These are phyloP conservation scores for Pythium grandisporangium DNA, from an alignment of 352 stramenopile genomes.

Conservation along the genomic window DNA sequence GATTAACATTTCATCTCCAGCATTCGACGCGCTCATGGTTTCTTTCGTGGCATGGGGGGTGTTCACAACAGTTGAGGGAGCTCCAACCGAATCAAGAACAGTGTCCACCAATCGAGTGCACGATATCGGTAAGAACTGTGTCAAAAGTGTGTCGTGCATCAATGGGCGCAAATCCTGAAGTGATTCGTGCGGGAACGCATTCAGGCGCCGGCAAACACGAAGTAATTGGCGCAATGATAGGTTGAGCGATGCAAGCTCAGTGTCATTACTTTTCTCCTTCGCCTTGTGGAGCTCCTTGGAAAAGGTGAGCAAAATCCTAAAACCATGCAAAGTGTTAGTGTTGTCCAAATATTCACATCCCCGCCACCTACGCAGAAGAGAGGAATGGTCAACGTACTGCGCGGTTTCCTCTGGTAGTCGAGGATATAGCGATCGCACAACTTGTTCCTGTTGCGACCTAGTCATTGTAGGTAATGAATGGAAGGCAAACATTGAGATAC, in stretches of 20 bases:
- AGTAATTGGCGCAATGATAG: slow-evolving; percentile 63
- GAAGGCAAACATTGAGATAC: slow-evolving; percentile 74
- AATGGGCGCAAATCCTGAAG: slow-evolving; percentile 47
- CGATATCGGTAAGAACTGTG: slow-evolving; percentile 56
- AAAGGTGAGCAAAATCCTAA: slow-evolving; percentile 46
- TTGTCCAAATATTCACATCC: not conserved
- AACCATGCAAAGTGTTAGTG: too few relatives aligned
- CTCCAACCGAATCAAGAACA: slow-evolving; percentile 36
- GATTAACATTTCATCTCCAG: slow-evolving; percentile 20
- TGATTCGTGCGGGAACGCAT: slow-evolving; percentile 57
- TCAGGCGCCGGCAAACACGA: slow-evolving; percentile 49
- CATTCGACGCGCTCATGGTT: not conserved
- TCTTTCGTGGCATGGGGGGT: not conserved
- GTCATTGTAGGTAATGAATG: slow-evolving; percentile 37
- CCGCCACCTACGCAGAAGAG: not conserved
- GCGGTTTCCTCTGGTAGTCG: slow-evolving; percentile 39
- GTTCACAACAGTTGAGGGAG: too few relatives aligned
- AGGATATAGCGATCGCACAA: slow-evolving; percentile 44
- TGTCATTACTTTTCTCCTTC: slow-evolving; percentile 31
- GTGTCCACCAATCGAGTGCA: slow-evolving; percentile 38
- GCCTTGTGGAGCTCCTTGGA: slow-evolving; percentile 31
- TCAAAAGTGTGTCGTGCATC: slow-evolving; percentile 72
- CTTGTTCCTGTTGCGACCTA: slow-evolving; percentile 27
- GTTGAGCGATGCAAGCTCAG: slow-evolving; percentile 37
- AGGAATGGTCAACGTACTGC: slow-evolving; percentile 20